Evolutionary conservation across 106 monocot species (phyloP).

Genomic region (Vanilla planifolia): DNA sequence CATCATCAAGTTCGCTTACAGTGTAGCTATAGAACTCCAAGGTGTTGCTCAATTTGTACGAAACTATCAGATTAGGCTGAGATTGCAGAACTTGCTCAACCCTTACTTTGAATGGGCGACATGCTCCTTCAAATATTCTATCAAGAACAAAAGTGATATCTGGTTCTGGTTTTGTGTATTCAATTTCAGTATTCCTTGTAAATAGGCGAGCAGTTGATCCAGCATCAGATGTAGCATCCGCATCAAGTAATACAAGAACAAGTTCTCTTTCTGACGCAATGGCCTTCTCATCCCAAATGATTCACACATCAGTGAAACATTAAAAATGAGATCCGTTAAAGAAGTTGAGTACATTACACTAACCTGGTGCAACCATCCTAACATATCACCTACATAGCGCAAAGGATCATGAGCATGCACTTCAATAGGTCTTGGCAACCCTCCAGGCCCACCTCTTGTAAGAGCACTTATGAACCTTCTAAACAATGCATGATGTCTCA

Average conservation of each 20-base stretch:
- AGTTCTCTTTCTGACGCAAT: constrained; percentile 98
- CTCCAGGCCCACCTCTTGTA: constrained; percentile 96
- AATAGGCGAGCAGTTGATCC: constrained; percentile 33
- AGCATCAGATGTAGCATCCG: constrained; percentile 62
- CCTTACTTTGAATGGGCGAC: constrained; percentile 93
- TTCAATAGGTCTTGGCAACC: constrained; percentile 95
- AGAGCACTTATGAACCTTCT: constrained; percentile 97
- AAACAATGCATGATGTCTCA: constrained; percentile 97
- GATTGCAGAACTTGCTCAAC: constrained; percentile 99
- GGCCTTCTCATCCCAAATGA: constrained; percentile 39
- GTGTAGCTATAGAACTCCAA: constrained; percentile 90
- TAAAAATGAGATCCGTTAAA: not conserved
- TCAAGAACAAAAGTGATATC: constrained; percentile 77
- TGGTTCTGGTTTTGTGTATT: constrained; percentile 42
- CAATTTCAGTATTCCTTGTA: constrained; percentile 43
- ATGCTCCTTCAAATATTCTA: constrained; percentile 99
- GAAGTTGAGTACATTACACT: not conserved
- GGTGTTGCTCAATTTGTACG: constrained; percentile 81
- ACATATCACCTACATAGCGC: constrained; percentile 99
- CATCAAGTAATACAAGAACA: constrained; percentile 67
- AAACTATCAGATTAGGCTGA: constrained; percentile 80
- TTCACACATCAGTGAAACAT: constrained; percentile 5
- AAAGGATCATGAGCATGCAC: constrained; percentile 99
- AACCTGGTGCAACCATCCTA: constrained; percentile 99
- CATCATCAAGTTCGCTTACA: constrained; percentile 24